Conservation (phyloP, 306 rosid genomes). For the Quercus alba region DNA sequence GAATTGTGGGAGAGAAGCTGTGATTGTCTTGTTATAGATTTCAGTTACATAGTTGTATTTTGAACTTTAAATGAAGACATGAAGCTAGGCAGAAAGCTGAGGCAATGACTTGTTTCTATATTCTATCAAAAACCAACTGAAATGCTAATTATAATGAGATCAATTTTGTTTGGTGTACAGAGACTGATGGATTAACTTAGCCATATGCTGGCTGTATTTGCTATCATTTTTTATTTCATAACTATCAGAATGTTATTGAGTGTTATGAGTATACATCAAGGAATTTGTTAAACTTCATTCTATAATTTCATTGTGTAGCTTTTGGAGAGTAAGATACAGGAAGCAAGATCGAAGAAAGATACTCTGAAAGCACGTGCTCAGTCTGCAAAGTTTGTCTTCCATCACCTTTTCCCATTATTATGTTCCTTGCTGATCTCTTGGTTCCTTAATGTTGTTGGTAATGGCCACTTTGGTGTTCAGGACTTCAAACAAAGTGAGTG, state of each 20-base stretch:
- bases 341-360: slow-evolving; percentile 61
- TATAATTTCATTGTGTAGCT: slow-evolving; percentile 34
- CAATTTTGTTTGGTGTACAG: neutral
- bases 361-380: slow-evolving; percentile 65
- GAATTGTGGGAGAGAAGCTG: neutral
- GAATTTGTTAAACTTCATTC: neutral
- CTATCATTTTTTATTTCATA: neutral
- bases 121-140: neutral
- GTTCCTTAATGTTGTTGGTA: slow-evolving; percentile 8
- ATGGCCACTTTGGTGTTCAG: slow-evolving; percentile 42
- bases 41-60: neutral
- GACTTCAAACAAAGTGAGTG: slow-evolving; percentile 90
- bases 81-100: neutral
- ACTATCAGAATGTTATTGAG: neutral
- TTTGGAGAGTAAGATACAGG: slow-evolving; percentile 64
- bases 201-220: neutral
- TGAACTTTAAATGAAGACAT: neutral
- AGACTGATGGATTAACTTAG: neutral
- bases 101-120: neutral
- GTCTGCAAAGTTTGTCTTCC: slow-evolving; percentile 46
- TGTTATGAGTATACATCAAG: neutral
- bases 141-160: neutral
- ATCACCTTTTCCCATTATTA: slow-evolving; percentile 4
- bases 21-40: neutral
- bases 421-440: neutral